These are phyloP conservation scores for Cystofilobasidium capitatum DNA, from an alignment of 768 basidiomycete species.

Conservation along the genomic window DNA sequence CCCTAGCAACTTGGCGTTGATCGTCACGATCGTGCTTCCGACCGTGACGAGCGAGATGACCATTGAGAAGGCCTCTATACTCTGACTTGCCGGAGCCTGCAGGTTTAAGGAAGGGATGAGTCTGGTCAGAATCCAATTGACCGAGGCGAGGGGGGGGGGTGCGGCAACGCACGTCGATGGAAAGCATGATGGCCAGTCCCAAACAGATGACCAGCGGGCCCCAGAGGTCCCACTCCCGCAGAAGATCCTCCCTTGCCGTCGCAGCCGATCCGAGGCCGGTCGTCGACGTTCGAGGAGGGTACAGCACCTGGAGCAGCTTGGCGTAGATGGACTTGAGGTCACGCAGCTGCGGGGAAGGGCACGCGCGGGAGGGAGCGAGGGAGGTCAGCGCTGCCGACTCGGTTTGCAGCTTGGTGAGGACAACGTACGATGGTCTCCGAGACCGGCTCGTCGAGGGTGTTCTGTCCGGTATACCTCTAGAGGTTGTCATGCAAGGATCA, in stretches of 20 bases:
- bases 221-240: slow-evolving; percentile 28
- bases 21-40: slow-evolving; percentile 21
- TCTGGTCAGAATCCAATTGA: no score
- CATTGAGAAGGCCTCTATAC: slow-evolving; percentile 27
- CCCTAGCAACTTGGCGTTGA: slow-evolving; percentile 26
- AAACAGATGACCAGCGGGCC: slow-evolving; percentile 27
- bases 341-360: slow-evolving; percentile 12
- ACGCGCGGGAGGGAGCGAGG: background rate
- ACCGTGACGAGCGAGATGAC: slow-evolving; percentile 28
- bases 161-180: slow-evolving; percentile 17
- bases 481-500: background rate
- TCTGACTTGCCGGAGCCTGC: slow-evolving; percentile 21
- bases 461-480: slow-evolving; percentile 26
- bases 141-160: background rate
- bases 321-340: slow-evolving; percentile 26
- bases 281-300: slow-evolving; percentile 7
- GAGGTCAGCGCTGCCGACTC: no score
- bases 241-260: slow-evolving; percentile 4
- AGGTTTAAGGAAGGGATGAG: background rate
- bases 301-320: slow-evolving; percentile 27
- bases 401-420: no score
- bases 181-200: slow-evolving; percentile 24
- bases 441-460: slow-evolving; percentile 27
- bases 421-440: slow-evolving; percentile 25
- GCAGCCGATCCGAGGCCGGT: background rate